Evolutionary conservation across 345 rosid species (phyloP).

Genomic region (Heritiera littoralis): DNA sequence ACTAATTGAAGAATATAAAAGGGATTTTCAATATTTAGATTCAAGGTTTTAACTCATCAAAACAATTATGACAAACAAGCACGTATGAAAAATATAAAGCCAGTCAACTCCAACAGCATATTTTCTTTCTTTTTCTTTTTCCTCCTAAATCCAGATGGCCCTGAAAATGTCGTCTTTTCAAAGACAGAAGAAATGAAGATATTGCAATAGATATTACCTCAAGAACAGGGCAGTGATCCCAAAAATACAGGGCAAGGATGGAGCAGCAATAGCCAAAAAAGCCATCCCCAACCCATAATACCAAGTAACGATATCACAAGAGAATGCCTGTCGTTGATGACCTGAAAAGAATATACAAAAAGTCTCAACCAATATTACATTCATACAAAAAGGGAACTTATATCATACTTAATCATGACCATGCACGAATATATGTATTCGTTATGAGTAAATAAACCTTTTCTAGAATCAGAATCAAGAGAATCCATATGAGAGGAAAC

Average conservation of each 20-base stretch:
- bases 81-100: not conserved
- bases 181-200: too few species aligned
- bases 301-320: conserved; percentile 57
- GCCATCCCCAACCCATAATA: conserved; percentile 76
- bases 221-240: conserved; percentile 81
- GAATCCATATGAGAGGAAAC: too few species aligned
- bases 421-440: too few species aligned
- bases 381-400: too few species aligned
- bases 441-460: too few species aligned
- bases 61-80: not conserved
- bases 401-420: too few species aligned
- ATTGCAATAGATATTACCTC: conserved; percentile 44
- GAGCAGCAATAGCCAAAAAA: conserved; percentile 62
- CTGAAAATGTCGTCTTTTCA: not conserved
- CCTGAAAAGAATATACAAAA: conserved; percentile 41
- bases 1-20: not conserved
- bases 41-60: not conserved
- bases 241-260: conserved; percentile 71
- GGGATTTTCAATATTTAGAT: not conserved
- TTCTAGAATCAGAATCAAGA: too few species aligned
- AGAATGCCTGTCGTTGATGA: conserved; percentile 61
- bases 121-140: not conserved
- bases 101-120: not conserved
- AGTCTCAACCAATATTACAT: not conserved
- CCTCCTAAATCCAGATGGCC: not conserved